These are phyloP conservation scores for Exophiala phaeomuriformis DNA, from an alignment of 2,329 filamentous ascomycete species.

Conservation along the genomic window DNA sequence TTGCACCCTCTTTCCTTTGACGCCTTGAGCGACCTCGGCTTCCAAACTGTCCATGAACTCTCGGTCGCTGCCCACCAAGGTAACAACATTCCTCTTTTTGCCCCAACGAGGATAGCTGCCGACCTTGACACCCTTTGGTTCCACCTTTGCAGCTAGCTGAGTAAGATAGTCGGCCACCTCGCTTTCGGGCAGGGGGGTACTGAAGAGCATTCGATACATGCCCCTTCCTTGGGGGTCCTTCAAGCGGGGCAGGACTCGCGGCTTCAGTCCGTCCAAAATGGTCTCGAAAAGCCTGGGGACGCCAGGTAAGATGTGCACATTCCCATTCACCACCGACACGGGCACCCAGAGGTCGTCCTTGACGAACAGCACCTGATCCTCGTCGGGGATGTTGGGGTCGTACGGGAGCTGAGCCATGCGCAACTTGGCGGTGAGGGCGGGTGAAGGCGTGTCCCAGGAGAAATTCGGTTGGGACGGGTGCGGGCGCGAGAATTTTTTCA, in stretches of 20 bases:
- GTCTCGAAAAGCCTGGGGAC: conserved; percentile 77
- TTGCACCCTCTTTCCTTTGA: conserved; percentile 62
- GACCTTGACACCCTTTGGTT: conserved; percentile 75
- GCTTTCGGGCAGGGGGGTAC: conserved; percentile 82
- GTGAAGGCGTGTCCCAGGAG: conserved; percentile 75
- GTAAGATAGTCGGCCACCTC: conserved; percentile 76
- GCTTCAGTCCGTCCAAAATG: conserved; percentile 69
- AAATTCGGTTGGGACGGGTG: conserved; percentile 67
- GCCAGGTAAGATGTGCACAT: conserved; percentile 86
- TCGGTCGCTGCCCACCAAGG: conserved; percentile 69
- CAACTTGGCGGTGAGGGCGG: conserved; percentile 70
- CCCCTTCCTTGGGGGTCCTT: conserved; percentile 75
- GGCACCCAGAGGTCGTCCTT: conserved; percentile 85
- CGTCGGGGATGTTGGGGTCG: conserved; percentile 57
- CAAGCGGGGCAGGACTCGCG: conserved; percentile 61
- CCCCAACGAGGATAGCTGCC: conserved; percentile 94
- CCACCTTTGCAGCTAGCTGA: conserved; percentile 65
- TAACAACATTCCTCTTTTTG: conserved; percentile 80
- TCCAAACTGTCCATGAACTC: conserved; percentile 73
- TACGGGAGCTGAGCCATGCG: conserved; percentile 85
- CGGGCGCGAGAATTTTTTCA: conserved; percentile 72
- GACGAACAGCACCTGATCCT: conserved; percentile 71
- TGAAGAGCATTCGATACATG: conserved; percentile 69
- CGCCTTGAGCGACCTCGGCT: conserved; percentile 66
- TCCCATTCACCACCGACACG: conserved; percentile 79